A percentile compares a stretch with the other conserved stretches of the same genome.
Evolutionary conservation across 306 rosid species (phyloP).

Genomic region (Hippophae gyantsensis): DNA sequence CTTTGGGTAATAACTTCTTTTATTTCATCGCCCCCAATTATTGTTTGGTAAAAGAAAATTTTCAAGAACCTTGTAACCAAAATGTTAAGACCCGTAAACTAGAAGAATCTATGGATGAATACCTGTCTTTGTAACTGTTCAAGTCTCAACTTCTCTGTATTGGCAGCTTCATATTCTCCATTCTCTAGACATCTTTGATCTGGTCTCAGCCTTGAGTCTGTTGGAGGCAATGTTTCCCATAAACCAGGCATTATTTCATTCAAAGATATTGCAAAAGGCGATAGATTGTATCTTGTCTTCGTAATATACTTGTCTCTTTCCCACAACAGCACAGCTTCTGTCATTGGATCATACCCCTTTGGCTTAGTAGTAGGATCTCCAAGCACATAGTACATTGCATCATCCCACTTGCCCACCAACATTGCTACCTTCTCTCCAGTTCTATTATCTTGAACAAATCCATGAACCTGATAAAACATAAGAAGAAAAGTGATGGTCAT

Average conservation of each 20-base stretch:
- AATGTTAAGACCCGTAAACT: constrained; percentile 4
- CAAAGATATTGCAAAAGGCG: constrained; percentile 85
- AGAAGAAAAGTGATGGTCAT: neutral
- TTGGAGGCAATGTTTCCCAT: constrained; percentile 67
- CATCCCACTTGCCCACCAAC: constrained; percentile 97
- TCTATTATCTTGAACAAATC: constrained; percentile 95
- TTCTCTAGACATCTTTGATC: constrained; percentile 94
- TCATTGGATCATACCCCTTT: constrained; percentile 95
- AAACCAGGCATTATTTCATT: constrained; percentile 78
- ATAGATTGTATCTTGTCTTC: constrained; percentile 90
- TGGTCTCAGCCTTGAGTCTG: constrained; percentile 96
- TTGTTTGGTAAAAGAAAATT: neutral
- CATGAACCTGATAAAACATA: constrained; percentile 64
- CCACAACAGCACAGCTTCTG: constrained; percentile 92
- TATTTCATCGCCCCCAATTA: neutral
- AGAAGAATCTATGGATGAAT: constrained; percentile 5
- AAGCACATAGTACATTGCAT: constrained; percentile 92
- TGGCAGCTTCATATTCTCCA: constrained; percentile 87
- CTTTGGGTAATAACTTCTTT: neutral
- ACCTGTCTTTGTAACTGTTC: constrained; percentile 99
- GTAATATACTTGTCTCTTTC: constrained; percentile 57
- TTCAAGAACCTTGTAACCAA: neutral
- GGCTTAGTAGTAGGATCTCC: constrained; percentile 94
- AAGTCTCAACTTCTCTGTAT: constrained; percentile 87
- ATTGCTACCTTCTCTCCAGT: constrained; percentile 99